Percentiles rank a stretch among this genome's conserved stretches.
Evolutionary conservation across 441 rosid species (phyloP).

Genomic region (Populus tomentosa): DNA sequence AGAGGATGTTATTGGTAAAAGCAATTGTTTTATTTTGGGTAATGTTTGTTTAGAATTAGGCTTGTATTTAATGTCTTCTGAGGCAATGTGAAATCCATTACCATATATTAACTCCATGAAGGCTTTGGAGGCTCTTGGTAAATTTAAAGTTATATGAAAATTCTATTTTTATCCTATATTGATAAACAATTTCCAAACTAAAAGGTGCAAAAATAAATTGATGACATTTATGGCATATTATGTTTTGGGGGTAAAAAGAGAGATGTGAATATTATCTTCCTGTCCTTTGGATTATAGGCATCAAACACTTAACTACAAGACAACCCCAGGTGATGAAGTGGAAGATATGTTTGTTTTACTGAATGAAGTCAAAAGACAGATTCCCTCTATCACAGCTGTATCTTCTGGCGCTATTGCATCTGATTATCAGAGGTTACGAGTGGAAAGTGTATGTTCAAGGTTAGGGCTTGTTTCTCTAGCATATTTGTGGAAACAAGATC

Average conservation of each 20-base stretch:
- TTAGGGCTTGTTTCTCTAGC: constrained; percentile 97
- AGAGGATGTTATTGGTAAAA: constrained; percentile 18
- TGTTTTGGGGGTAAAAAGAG: neutral
- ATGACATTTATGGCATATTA: neutral
- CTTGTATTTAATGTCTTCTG: neutral
- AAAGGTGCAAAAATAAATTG: neutral
- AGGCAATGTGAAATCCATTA: neutral
- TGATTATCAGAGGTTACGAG: constrained; percentile 89
- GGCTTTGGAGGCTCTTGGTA: neutral
- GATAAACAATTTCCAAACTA: neutral
- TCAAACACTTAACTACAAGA: constrained; percentile 66
- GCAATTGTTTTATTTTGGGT: constrained; percentile 13
- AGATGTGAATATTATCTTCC: no score
- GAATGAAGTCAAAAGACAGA: constrained; percentile 74
- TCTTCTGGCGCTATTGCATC: constrained; percentile 98
- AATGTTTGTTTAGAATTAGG: neutral
- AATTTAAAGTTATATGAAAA: neutral
- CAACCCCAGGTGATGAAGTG: constrained; percentile 87
- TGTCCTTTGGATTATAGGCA: constrained; percentile 38
- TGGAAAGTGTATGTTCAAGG: constrained; percentile 96
- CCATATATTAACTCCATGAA: neutral
- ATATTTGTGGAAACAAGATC: constrained; percentile 98
- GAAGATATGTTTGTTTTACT: constrained; percentile 90
- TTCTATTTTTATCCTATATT: neutral
- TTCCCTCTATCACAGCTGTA: constrained; percentile 74